Conservation (phyloP, 176 grass and related monocot species). For the Pontederia paniculata region DNA sequence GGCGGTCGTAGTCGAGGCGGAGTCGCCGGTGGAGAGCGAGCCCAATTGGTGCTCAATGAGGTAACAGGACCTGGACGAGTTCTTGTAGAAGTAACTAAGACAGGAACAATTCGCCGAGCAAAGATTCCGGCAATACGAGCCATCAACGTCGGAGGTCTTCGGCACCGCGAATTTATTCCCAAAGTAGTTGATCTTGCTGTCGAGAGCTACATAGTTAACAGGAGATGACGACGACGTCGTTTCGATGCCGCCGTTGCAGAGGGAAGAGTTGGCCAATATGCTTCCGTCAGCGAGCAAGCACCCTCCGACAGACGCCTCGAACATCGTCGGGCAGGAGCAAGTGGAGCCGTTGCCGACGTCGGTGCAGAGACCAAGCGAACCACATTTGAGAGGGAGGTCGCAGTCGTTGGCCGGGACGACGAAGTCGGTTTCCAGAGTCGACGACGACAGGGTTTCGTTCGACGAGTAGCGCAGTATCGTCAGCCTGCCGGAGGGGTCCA, state of each 20-base stretch:
- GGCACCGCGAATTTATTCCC: conserved; percentile 42
- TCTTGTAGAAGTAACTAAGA: conserved; percentile 63
- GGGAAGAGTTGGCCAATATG: conserved; percentile 13
- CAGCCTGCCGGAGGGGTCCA: conserved; percentile 31
- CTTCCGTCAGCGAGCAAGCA: conserved; percentile 40
- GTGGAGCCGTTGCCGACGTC: conserved; percentile 13
- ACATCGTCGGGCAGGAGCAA: conserved; percentile 43
- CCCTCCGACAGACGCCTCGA: conserved; percentile 30
- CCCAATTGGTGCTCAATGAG: conserved; percentile 38
- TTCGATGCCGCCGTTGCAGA: not conserved
- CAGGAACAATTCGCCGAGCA: conserved; percentile 60
- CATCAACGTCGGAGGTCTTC: conserved; percentile 18
- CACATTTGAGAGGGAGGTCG: conserved; percentile 45
- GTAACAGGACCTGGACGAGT: conserved; percentile 42
- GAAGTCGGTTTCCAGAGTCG: conserved; percentile 22
- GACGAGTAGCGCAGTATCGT: conserved; percentile 31
- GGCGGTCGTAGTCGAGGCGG: conserved; percentile 4
- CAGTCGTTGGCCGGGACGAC: conserved; percentile 30
- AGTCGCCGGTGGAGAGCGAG: conserved; percentile 28
- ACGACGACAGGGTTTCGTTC: conserved; percentile 28
- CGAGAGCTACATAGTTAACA: conserved; percentile 28
- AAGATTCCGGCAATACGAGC: conserved; percentile 32
- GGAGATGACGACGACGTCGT: not conserved
- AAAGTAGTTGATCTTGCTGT: conserved; percentile 37
- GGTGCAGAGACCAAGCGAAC: conserved; percentile 55